Evolutionary conservation across 495 filamentous ascomycete genomes (phyloP), one percentile per base, ranked within the genome.

Genomic region (Peziza echinospora): DNA sequence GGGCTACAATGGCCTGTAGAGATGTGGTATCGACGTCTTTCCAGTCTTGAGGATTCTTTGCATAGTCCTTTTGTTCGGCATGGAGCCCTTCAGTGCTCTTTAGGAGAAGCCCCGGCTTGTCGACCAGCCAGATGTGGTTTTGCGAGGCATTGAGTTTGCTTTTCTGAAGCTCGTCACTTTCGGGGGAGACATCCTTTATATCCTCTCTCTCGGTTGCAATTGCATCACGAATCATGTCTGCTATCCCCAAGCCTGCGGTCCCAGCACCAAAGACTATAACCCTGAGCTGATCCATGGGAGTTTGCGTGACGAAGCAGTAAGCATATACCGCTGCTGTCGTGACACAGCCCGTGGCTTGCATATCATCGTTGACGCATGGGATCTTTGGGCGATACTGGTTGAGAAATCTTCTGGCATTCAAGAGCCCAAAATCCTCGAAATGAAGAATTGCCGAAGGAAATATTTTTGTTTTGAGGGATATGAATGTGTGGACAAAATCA

Each of bases 321-420:
- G 81, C 71, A 61, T 81, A 72, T 49, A 93, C 77, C 0, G 78
- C 84, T 0, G 84, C 84, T 3, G 92, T 65, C 0, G 84, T 91
- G 2, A 93, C 82, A 26, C 79, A 82, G 0, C 85, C 84, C 1
- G 85, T 93, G 2, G 84, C 84, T 58, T 93, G 85, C 1, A 93
- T 77, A 61, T 93, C 84, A 45, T 92, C 84, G 49, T 92, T 93
- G 67, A 93, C 89, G 59, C 84, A 92, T 0, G 85, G 66, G 5
- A 91, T 75, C 19, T 78, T 49, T 0, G 75, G 64, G 5, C 74
- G 66, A 52, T 83, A 91, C 26, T 71, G 75, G 47, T 92, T 80
- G 6, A 93, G 65, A 4, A 92, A 73, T 17, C 78, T 68, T 24
- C 77, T 46, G 61, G 70, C 72, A 52, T 76, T 75, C 0, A 48